Conservation (phyloP, 768 basidiomycete genomes). For the Lanmaoa rubissima region DNA sequence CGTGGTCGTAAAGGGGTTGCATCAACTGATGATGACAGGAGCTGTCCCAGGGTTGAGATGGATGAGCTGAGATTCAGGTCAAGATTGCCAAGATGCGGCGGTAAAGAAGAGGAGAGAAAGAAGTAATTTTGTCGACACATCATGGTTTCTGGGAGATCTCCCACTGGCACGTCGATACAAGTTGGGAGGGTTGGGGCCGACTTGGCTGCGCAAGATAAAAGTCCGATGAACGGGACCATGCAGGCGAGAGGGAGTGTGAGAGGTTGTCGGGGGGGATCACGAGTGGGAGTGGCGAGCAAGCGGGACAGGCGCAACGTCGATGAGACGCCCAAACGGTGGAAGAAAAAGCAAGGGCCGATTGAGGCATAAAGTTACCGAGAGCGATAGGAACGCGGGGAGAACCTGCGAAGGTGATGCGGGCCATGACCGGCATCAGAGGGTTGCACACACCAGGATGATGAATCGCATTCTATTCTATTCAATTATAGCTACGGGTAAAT, state of each 20-base stretch:
- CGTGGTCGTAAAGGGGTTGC: conserved; percentile 16
- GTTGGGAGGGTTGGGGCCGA: conserved; percentile 11
- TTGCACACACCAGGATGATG: conserved; percentile 12
- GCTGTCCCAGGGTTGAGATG: conserved; percentile 22
- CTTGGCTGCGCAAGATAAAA: conserved; percentile 18
- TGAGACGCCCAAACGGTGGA: conserved; percentile 5
- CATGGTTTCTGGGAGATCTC: conserved; percentile 19
- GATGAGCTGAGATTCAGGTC: conserved; percentile 13
- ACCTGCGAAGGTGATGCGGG: conserved; percentile 24
- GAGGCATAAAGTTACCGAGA: conserved; percentile 27
- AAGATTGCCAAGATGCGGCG: conserved; percentile 18
- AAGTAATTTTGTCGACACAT: conserved; percentile 12
- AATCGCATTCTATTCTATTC: conserved; percentile 12
- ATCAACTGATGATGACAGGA: conserved; percentile 16
- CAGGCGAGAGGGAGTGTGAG: conserved; percentile 19
- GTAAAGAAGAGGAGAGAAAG: conserved; percentile 5
- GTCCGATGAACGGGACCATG: conserved; percentile 3
- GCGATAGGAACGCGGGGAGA: conserved; percentile 26
- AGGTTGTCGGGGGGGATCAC: conserved; percentile 5
- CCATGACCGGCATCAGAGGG: conserved; percentile 21
- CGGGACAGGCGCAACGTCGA: not conserved
- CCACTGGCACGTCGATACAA: conserved; percentile 15
- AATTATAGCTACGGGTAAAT: conserved; percentile 29
- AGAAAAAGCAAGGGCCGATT: conserved; percentile 12
- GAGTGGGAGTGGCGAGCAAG: not conserved